Evolutionary conservation across 192 early-diverging fungal genomes (phyloP).

Genomic region (Dissophora globulifera): DNA sequence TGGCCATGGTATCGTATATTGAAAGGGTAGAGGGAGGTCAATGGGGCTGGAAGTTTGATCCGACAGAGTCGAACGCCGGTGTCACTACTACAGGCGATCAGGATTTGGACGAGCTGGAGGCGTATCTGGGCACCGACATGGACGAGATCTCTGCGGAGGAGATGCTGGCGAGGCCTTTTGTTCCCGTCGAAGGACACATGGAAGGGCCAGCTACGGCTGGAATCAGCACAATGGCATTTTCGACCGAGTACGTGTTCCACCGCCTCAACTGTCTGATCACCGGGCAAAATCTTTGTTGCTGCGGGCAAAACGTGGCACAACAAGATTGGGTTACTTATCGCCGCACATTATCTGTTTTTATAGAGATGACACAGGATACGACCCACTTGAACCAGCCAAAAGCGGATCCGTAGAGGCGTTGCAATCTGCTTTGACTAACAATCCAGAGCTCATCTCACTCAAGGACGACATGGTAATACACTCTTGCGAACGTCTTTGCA

Average conservation of each 20-base stretch:
- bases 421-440: slow-evolving; percentile 2
- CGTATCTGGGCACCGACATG: slow-evolving; percentile 34
- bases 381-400: slow-evolving; percentile 22
- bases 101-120: slow-evolving; percentile 44
- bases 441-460: slow-evolving; percentile 16
- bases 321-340: neutral
- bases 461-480: slow-evolving; percentile 38
- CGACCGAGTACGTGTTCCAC: slow-evolving; percentile 24
- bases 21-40: slow-evolving; percentile 44
- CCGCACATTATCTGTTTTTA: neutral
- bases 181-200: slow-evolving; percentile 16
- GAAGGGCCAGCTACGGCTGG: slow-evolving; percentile 32
- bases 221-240: slow-evolving; percentile 56
- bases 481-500: neutral
- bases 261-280: too few species aligned
- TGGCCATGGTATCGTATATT: slow-evolving; percentile 34
- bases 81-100: slow-evolving; percentile 37
- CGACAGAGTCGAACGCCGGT: neutral
- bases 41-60: slow-evolving; percentile 43
- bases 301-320: slow-evolving; percentile 1
- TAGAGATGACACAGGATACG: slow-evolving; percentile 16
- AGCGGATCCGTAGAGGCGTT: slow-evolving; percentile 25
- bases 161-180: slow-evolving; percentile 37
- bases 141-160: slow-evolving; percentile 50
- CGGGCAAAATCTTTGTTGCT: too few species aligned